Percentiles rank a stretch among this genome's conserved stretches.
These are phyloP conservation scores for Peribolospora baueri DNA, from an alignment of 768 basidiomycete genomes.

Conservation along the genomic window DNA sequence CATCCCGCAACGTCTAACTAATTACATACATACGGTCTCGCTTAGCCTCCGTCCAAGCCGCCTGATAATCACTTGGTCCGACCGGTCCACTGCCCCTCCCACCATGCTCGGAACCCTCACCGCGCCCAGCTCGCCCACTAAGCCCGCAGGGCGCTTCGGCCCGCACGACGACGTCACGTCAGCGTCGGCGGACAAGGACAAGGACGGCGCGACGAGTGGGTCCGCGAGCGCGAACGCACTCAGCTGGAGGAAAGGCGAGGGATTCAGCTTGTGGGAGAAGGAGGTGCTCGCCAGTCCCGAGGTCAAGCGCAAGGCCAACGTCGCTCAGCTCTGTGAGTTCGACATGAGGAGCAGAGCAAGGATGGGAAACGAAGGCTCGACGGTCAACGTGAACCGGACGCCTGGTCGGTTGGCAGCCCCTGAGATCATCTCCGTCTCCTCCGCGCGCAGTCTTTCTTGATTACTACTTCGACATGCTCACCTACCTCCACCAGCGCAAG, in stretches of 20 bases:
- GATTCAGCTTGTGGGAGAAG: constrained; percentile 48
- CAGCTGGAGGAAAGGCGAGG: constrained; percentile 15
- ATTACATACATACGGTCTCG: not conserved
- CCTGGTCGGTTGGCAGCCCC: too few relatives aligned
- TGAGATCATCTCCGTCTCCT: not conserved
- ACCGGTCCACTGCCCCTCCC: too few relatives aligned
- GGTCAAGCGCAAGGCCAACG: constrained; percentile 81
- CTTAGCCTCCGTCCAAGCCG: not conserved
- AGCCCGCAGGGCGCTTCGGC: not conserved
- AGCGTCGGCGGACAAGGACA: not conserved
- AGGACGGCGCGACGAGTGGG: too few relatives aligned
- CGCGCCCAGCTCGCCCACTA: not conserved
- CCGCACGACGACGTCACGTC: not conserved
- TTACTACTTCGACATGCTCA: constrained; percentile 89
- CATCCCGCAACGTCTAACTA: too few relatives aligned
- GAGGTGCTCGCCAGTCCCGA: constrained; percentile 63
- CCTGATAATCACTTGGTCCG: too few relatives aligned
- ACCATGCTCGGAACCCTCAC: not conserved
- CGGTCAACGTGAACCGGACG: too few relatives aligned
- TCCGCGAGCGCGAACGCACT: not conserved
- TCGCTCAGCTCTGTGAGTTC: constrained; percentile 69
- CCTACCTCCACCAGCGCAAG: constrained; percentile 65
- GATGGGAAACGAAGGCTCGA: too few relatives aligned
- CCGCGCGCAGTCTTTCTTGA: constrained; percentile 57
- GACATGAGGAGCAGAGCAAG: too few relatives aligned